A percentile compares a stretch with the other conserved stretches of the same genome.
phyloP scores from a whole-genome alignment of 1,284 basidiomycete genomes.

The Ustilago esculenta region DNA sequence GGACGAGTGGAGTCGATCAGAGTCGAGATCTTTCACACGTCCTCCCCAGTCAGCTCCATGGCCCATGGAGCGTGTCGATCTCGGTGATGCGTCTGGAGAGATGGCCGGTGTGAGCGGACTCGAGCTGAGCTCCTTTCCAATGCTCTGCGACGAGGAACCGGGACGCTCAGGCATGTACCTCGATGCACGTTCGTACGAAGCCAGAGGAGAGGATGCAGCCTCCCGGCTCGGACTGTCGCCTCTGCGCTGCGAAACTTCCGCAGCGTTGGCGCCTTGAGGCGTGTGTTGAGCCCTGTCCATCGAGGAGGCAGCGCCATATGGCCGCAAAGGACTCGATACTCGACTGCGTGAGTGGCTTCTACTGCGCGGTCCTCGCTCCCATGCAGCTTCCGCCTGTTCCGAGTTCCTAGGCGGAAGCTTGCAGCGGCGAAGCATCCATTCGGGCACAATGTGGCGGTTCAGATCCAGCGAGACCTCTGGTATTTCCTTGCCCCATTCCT shows the following conservation, averaged over 20 bases:
- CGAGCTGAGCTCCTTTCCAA: slow-evolving; percentile 20
- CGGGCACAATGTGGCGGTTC: slow-evolving; percentile 94
- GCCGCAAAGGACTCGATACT: slow-evolving; percentile 12
- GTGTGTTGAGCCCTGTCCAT: slow-evolving; percentile 9
- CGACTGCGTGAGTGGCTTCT: slow-evolving; percentile 30
- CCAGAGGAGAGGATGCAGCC: slow-evolving; percentile 9
- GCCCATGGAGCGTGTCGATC: slow-evolving; percentile 28
- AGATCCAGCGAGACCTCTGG: slow-evolving; percentile 85
- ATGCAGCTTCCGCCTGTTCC: slow-evolving; percentile 1
- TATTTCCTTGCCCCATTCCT: slow-evolving; percentile 65
- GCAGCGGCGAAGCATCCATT: slow-evolving; percentile 76
- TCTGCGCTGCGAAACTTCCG: slow-evolving; percentile 5
- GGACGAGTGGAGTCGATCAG: slow-evolving; percentile 28
- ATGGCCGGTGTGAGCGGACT: slow-evolving; percentile 24
- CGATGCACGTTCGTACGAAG: slow-evolving; percentile 28
- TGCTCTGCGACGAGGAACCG: slow-evolving; percentile 9
- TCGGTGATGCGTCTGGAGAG: slow-evolving; percentile 34
- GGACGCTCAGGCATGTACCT: slow-evolving; percentile 6
- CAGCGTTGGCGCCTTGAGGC: not conserved
- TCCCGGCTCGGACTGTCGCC: slow-evolving; percentile 7
- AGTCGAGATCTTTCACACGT: slow-evolving; percentile 11
- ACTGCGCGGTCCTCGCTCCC: slow-evolving; percentile 6
- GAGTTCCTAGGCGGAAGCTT: slow-evolving; percentile 16
- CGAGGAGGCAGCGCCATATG: slow-evolving; percentile 16
- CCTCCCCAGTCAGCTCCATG: slow-evolving; percentile 31